A percentile compares a stretch with the other conserved stretches of the same genome.
phyloP scores from a whole-genome alignment of 768 basidiomycete genomes.

The Floccularia luteovirens region DNA sequence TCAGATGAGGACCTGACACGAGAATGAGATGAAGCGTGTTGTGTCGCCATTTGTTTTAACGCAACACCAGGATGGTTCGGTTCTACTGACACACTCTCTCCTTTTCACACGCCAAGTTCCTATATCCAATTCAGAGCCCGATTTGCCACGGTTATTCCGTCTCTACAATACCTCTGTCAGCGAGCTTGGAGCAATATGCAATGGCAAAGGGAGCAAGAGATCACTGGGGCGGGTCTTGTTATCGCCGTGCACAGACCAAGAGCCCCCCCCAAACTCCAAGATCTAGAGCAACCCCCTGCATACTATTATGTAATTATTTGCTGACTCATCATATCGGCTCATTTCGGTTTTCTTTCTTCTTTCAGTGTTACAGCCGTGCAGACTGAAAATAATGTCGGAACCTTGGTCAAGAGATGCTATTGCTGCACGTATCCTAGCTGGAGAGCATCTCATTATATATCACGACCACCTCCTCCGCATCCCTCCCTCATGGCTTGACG shows the following conservation, averaged over 20 bases:
- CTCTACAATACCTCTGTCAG: too few relatives aligned
- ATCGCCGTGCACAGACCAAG: too few relatives aligned
- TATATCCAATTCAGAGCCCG: constrained; percentile 1
- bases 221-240: too few relatives aligned
- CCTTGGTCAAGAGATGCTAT: constrained; percentile 41
- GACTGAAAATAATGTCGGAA: constrained; percentile 10
- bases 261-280: too few relatives aligned
- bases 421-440: constrained; percentile 63
- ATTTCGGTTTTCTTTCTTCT: too few relatives aligned
- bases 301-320: too few relatives aligned
- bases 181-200: too few relatives aligned
- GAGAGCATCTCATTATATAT: constrained; percentile 73
- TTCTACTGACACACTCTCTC: neutral
- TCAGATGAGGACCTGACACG: constrained; percentile 43
- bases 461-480: constrained; percentile 55
- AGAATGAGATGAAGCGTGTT: constrained; percentile 17
- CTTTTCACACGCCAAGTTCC: constrained; percentile 26
- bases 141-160: too few relatives aligned
- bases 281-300: too few relatives aligned
- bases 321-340: too few relatives aligned
- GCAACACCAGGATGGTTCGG: neutral
- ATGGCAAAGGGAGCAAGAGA: too few relatives aligned
- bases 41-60: constrained; percentile 22
- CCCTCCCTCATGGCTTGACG: constrained; percentile 67
- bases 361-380: too few relatives aligned